Evolutionary conservation across 345 rosid species (phyloP), one percentile per base, ranked within the genome.

Genomic region (Euphorbia pulcherrima): DNA sequence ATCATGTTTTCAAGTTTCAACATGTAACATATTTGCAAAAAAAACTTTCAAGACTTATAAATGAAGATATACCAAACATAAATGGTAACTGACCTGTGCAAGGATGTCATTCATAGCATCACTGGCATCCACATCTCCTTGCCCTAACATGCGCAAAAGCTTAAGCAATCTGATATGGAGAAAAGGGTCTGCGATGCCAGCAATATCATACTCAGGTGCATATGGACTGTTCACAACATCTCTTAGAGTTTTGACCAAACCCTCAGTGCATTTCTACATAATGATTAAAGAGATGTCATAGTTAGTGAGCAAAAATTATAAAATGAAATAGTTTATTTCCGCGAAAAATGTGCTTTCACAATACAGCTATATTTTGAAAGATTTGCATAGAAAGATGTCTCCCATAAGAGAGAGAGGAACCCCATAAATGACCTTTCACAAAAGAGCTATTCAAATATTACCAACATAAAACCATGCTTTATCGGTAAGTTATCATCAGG

Each of bases 31-130:
- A 16, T 21, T 54, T 27, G 3, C 26, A 46, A 41, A 26, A 64
- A 9, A 57, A 29, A 12, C 24, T 44, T 56, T 20, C 62, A 62
- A 53, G 40, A 64, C 27, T 26, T 14, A 17, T 12, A 41, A 0
- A 50, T 48, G 1, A 26, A 40, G 27, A 71, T 16, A 68, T 39
- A 60, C 54, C 68, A 21, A 72, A 55, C 48, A 65, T 2, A 52
- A 64, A 75, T 60, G 30, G 50, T 33, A 70, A 83, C 84, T 72
- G 35, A 92, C 99, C 96, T 95, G 99, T 28, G 97, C 99, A 70
- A 95, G 97, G 73, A 95, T 90, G 82, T 95, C 99, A 76, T 91
- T 95, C 99, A 95, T 95, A 75, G 77, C 63, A 72, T 95, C 99
- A 80, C 99, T 95, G 61, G 96, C 88, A 79, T 88, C 97, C 23